phyloP scores from a whole-genome alignment of 1,139 yeast genomes.

The Pneumocystis murina region DNA sequence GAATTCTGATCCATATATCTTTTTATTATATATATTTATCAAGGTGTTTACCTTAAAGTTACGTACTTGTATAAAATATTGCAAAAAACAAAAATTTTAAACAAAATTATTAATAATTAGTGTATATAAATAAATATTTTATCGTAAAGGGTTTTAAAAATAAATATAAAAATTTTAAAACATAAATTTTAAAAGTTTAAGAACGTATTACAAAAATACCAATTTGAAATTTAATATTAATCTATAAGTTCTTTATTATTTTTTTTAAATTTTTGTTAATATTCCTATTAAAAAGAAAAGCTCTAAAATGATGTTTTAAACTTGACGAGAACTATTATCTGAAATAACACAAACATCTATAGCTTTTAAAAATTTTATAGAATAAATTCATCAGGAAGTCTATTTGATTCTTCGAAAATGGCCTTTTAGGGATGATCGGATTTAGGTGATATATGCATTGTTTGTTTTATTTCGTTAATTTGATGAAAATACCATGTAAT shows the following conservation, averaged over 20 bases:
- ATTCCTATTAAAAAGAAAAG: conserved; percentile 87
- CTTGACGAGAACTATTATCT: conserved; percentile 94
- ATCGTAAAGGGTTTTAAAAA: neutral
- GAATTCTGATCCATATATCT: neutral
- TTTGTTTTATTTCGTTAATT: conserved; percentile 41
- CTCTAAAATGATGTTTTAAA: conserved; percentile 73
- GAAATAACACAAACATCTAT: conserved; percentile 99
- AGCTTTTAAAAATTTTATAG: conserved; percentile 59
- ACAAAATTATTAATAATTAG: neutral
- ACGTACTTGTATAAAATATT: neutral
- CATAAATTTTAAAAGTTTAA: neutral
- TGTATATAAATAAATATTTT: no score
- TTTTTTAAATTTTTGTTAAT: neutral
- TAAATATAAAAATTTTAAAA: neutral
- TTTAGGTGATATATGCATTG: conserved; percentile 89
- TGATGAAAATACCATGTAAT: neutral
- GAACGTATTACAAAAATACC: neutral
- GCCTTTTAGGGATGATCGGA: conserved; percentile 51
- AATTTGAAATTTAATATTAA: neutral
- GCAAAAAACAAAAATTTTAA: neutral
- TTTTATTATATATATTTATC: neutral
- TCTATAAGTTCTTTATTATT: neutral
- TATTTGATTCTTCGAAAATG: conserved; percentile 38
- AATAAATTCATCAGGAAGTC: conserved; percentile 77
- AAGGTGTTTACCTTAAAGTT: neutral